A percentile compares a stretch with the other conserved stretches of the same genome.
Conservation (phyloP, 768 basidiomycete genomes). For the Lactifluus rugatus region DNA sequence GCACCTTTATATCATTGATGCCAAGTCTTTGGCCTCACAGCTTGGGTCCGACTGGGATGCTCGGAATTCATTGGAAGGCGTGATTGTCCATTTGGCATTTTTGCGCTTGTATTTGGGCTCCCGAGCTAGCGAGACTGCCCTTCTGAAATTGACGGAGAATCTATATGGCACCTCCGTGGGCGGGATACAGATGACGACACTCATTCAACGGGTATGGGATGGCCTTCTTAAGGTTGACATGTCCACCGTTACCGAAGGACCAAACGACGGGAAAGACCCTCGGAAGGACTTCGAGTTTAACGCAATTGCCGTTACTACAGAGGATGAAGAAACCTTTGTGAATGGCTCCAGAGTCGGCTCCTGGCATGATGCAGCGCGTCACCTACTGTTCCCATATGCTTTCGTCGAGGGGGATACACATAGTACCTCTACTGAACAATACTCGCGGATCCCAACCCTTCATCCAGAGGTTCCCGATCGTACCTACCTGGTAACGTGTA, state of each 20-base stretch:
- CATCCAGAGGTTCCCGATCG: slow-evolving; percentile 83
- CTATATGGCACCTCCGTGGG: slow-evolving; percentile 38
- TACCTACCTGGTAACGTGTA: slow-evolving; percentile 88
- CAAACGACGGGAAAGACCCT: slow-evolving; percentile 19
- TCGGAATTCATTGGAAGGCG: slow-evolving; percentile 39
- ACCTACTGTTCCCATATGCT: slow-evolving; percentile 77
- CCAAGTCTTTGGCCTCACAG: slow-evolving; percentile 40
- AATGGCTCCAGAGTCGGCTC: slow-evolving; percentile 53
- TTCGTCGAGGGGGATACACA: slow-evolving; percentile 45
- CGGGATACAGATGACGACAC: slow-evolving; percentile 40
- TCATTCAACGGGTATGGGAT: slow-evolving; percentile 56
- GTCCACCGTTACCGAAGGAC: slow-evolving; percentile 22
- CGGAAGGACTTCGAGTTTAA: slow-evolving; percentile 62
- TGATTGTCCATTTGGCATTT: slow-evolving; percentile 71
- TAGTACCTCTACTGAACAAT: slow-evolving; percentile 31
- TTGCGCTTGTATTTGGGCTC: slow-evolving; percentile 72
- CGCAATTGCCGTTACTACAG: slow-evolving; percentile 59
- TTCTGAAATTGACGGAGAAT: slow-evolving; percentile 42
- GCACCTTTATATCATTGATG: slow-evolving; percentile 51
- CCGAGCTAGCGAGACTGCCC: slow-evolving; percentile 42
- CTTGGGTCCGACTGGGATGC: slow-evolving; percentile 29
- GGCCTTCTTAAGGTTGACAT: slow-evolving; percentile 45
- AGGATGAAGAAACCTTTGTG: slow-evolving; percentile 45
- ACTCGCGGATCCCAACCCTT: slow-evolving; percentile 54
- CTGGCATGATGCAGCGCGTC: slow-evolving; percentile 84